Evolutionary conservation across 768 basidiomycete genomes (phyloP).

Genomic region (Roridomyces roridus): DNA sequence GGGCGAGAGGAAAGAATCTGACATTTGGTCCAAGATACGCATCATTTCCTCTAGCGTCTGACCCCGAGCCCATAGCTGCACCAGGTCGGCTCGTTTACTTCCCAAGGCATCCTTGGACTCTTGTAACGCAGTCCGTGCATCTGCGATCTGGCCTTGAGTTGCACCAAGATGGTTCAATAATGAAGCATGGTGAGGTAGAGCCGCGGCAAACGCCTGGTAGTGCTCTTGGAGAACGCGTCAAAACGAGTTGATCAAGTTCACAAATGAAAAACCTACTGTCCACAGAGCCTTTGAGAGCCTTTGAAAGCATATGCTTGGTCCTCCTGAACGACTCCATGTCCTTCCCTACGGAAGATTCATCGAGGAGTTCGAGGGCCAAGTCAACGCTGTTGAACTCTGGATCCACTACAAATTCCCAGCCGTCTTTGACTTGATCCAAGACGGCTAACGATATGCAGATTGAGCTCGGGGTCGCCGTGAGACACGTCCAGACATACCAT

Average conservation of each 20-base stretch:
- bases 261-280: slow-evolving; percentile 67
- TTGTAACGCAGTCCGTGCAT: slow-evolving; percentile 71
- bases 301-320: slow-evolving; percentile 79
- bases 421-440: slow-evolving; percentile 84
- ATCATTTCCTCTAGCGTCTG: slow-evolving; percentile 97
- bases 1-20: slow-evolving; percentile 33
- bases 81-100: slow-evolving; percentile 86
- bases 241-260: neutral
- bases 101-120: slow-evolving; percentile 84
- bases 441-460: slow-evolving; percentile 57
- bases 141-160: slow-evolving; percentile 77
- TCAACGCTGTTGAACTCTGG: slow-evolving; percentile 96
- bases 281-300: slow-evolving; percentile 85
- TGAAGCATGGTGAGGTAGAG: slow-evolving; percentile 87
- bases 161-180: slow-evolving; percentile 73
- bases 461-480: neutral
- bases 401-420: slow-evolving; percentile 89
- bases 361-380: slow-evolving; percentile 88
- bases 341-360: slow-evolving; percentile 74
- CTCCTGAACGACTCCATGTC: slow-evolving; percentile 78
- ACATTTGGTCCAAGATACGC: slow-evolving; percentile 94
- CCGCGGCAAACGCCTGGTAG: slow-evolving; percentile 94
- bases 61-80: slow-evolving; percentile 87
- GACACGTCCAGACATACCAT: slow-evolving; percentile 53
- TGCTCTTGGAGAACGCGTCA: slow-evolving; percentile 59